Percentiles rank a stretch among this genome's conserved stretches.
Conservation (phyloP, 2,329 filamentous ascomycete genomes). For the Colletotrichum sp. region DNA sequence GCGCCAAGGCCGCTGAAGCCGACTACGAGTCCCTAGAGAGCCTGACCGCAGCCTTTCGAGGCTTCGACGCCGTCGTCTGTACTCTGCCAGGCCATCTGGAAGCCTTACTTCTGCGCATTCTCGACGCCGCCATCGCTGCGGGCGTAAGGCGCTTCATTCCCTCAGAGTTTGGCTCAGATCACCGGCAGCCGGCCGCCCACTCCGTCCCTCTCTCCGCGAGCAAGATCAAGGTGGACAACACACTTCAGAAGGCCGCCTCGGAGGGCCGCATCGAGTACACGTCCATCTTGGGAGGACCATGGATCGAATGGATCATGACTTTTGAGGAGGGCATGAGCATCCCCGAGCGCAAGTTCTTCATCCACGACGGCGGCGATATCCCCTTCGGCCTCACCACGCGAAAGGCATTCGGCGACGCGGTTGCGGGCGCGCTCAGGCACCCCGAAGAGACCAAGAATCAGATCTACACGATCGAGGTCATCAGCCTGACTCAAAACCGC, state of each 20-base stretch:
- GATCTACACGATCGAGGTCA: conserved; percentile 55
- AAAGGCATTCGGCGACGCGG: conserved; percentile 47
- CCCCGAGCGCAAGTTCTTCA: conserved; percentile 32
- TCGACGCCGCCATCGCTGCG: conserved; percentile 56
- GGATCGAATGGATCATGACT: conserved; percentile 32
- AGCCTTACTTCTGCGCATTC: conserved; percentile 52
- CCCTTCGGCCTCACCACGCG: conserved; percentile 52
- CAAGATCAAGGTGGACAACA: conserved; percentile 20
- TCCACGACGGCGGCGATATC: conserved; percentile 55
- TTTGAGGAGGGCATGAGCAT: neutral
- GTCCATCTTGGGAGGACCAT: conserved; percentile 45
- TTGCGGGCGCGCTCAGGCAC: conserved; percentile 49
- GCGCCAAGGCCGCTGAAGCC: conserved; percentile 32
- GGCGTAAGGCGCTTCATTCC: conserved; percentile 60
- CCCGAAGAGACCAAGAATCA: conserved; percentile 55
- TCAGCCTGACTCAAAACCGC: conserved; percentile 54
- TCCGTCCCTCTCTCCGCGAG: conserved; percentile 19
- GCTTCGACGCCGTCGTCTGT: conserved; percentile 62
- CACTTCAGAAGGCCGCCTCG: neutral
- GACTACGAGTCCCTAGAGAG: conserved; percentile 43
- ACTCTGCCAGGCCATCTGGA: conserved; percentile 41
- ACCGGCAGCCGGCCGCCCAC: conserved; percentile 19
- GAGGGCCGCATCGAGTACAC: conserved; percentile 31
- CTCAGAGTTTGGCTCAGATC: conserved; percentile 48
- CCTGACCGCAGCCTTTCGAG: conserved; percentile 55